These are phyloP conservation scores for Penicillium coprophilum DNA, from an alignment of 495 filamentous ascomycete species.

Conservation along the genomic window DNA sequence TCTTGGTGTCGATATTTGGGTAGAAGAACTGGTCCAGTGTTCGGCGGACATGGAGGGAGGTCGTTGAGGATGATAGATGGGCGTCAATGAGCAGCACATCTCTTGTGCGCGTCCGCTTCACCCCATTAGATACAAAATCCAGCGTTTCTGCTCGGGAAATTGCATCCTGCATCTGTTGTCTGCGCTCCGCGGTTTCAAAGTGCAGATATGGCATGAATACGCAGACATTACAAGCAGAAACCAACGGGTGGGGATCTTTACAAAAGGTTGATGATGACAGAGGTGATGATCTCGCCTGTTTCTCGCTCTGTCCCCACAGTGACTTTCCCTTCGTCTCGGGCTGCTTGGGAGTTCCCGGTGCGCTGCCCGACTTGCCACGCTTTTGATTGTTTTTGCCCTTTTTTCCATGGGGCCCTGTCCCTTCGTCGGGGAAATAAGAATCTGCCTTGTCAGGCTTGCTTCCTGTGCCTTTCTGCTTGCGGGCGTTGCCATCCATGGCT, in stretches of 20 bases:
- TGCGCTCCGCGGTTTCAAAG: conserved; percentile 59
- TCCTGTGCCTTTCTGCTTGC: conserved; percentile 32
- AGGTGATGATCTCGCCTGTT: conserved; percentile 19
- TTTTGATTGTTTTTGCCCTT: conserved; percentile 41
- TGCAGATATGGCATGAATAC: conserved; percentile 70
- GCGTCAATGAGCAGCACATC: conserved; percentile 66
- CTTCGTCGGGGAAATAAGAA: conserved; percentile 39
- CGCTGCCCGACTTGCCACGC: conserved; percentile 38
- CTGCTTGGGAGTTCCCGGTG: conserved; percentile 33
- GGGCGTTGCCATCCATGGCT: conserved; percentile 12
- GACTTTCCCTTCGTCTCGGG: conserved; percentile 40
- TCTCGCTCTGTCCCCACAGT: conserved; percentile 23
- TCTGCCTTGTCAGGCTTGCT: conserved; percentile 32
- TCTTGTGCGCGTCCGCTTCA: conserved; percentile 37
- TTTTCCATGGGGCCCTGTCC: conserved; percentile 30
- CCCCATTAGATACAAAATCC: conserved; percentile 24
- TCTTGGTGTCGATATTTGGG: conserved; percentile 66
- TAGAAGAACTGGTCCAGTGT: conserved; percentile 74
- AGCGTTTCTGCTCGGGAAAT: conserved; percentile 51
- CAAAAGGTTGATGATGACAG: conserved; percentile 26
- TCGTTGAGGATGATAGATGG: conserved; percentile 53
- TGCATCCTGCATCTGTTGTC: conserved; percentile 59
- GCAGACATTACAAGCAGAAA: conserved; percentile 49
- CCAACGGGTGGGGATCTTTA: conserved; percentile 29
- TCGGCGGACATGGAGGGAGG: conserved; percentile 63